Evolutionary conservation across 345 rosid species (phyloP), one percentile per base, ranked within the genome.

Genomic region (Aquilaria yunnanensis): DNA sequence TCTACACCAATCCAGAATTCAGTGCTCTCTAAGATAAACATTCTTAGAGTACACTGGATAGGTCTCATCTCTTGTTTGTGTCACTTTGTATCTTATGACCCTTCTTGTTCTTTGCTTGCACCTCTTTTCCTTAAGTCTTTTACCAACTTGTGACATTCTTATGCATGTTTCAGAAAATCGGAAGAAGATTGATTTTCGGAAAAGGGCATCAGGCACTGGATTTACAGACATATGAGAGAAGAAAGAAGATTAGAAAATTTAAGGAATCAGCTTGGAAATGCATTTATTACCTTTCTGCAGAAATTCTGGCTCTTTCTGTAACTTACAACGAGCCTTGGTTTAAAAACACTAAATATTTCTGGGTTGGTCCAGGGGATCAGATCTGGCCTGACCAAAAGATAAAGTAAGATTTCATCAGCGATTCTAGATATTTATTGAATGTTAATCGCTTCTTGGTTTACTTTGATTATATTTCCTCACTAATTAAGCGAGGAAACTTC

Each of bases 231-330:
- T 76, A 70, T 23, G 80, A 73, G 16, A 81, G 68, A 67, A 77
- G 63, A 78, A 94, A 75, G 67, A 86, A 74, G 74, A 67, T 87
- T 37, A 54, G 77, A 60, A 94, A 94, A 70, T 94, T 94, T 70
- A 94, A 94, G 79, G 99, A 94, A 77, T 94, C 99, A 3, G 97
- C 97, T 29, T 90, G 99, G 99, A 94, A 94, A 74, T 90, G 80
- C 67, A 56, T 88, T 34, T 94, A 94, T 71, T 94, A 65, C 70
- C 85, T 90, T 9, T 90, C 97, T 54, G 96, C 96, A 13, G 97
- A 88, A 77, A 3, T 90, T 63, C 70, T 94, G 59, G 97, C 81
- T 69, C 80, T 90, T 32, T 79, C 70, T 65, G 95, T 90, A 32
- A 80, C 96, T 43, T 86, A 85, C 63, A 55, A 81, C 61, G 97